Evolutionary conservation across 768 basidiomycete genomes (phyloP), one percentile per base, ranked within the genome.

Genomic region (Pleurotus eryngii): DNA sequence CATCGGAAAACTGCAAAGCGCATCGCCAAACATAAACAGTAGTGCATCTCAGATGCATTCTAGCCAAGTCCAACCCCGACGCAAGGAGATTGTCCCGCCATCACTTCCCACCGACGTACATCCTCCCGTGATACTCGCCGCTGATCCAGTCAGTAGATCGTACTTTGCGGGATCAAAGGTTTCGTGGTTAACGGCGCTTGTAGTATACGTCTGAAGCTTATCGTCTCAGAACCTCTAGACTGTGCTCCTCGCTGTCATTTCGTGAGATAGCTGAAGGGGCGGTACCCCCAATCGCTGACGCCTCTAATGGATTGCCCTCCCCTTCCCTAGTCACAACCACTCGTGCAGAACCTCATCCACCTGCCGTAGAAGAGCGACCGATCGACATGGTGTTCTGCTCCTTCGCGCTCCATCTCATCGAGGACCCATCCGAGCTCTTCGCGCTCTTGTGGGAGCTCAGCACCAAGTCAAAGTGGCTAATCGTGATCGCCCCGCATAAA

Each of bases 401-500:
- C 3, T 90, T 90, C 63, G 88, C 87, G 7, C 68, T 91, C 26
- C 89, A 91, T 64, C 82, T 91, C 37, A 68, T 89, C 30, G 81
- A 82, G 46, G 77, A 76, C 22, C 65, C 83, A 2, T 86, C 84
- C 0, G 81, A 84, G 54, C 72, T 90, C 17, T 91, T 84, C 64
- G 73, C 84, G 6, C 70, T 90, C 6, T 72, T 89, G 11, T 83
- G 80, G 73, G 84, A 86, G 62, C 68, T 90, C 37, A 85, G 83
- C 59, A 79, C 75, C 45, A 84, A 83, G 64, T 76, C 77, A 2
- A 70, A 70, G 30, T 90, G 87, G 86, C 74, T 92, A 7, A 77
- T 88, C 35, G 76, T 90, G 4, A 70, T 89, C 35, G 86, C 86
- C 2, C 87, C 88, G 18, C 88, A 90, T 68, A 91, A 90, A 70